Conservation (phyloP, 2,329 filamentous ascomycete species). For the Ceratocystiopsis sp. region DNA sequence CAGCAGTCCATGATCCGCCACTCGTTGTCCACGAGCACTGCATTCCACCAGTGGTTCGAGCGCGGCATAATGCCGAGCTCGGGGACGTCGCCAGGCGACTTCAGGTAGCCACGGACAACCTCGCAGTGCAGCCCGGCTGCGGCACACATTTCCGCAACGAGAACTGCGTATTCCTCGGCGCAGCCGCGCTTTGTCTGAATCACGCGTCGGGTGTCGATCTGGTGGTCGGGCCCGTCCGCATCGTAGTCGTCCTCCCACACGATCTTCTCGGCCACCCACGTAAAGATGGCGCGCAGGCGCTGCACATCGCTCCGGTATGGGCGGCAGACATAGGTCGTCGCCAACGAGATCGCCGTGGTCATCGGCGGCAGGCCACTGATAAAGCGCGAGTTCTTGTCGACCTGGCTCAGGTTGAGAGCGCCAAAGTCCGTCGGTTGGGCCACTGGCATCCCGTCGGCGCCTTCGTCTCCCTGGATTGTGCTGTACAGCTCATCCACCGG, state of each 20-base stretch:
- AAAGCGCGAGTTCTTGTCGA: constrained; percentile 93
- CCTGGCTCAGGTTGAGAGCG: constrained; percentile 61
- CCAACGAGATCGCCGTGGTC: constrained; percentile 65
- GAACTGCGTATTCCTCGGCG: constrained; percentile 71
- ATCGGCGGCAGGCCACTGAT: constrained; percentile 67
- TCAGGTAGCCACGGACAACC: constrained; percentile 77
- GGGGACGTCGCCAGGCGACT: constrained; percentile 66
- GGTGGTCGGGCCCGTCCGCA: constrained; percentile 40
- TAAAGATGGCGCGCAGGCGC: constrained; percentile 83
- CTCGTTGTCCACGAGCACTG: constrained; percentile 78
- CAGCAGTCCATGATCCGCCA: constrained; percentile 96
- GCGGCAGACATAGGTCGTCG: constrained; percentile 82
- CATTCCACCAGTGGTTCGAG: constrained; percentile 96
- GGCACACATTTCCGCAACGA: constrained; percentile 86
- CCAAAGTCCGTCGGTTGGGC: constrained; percentile 66
- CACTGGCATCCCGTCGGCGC: constrained; percentile 70
- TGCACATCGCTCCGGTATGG: constrained; percentile 92
- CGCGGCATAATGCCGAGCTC: constrained; percentile 71
- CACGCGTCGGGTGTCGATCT: constrained; percentile 62
- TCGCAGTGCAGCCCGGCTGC: constrained; percentile 81
- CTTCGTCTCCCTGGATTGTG: constrained; percentile 77
- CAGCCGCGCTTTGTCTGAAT: constrained; percentile 72
- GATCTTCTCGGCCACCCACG: constrained; percentile 90
- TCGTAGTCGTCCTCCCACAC: constrained; percentile 92
- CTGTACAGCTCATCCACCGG: constrained; percentile 81